Percentiles rank a stretch among this genome's conserved stretches.
These are phyloP conservation scores for Gastrolobium bilobum DNA, from an alignment of 306 rosid species.

Conservation along the genomic window DNA sequence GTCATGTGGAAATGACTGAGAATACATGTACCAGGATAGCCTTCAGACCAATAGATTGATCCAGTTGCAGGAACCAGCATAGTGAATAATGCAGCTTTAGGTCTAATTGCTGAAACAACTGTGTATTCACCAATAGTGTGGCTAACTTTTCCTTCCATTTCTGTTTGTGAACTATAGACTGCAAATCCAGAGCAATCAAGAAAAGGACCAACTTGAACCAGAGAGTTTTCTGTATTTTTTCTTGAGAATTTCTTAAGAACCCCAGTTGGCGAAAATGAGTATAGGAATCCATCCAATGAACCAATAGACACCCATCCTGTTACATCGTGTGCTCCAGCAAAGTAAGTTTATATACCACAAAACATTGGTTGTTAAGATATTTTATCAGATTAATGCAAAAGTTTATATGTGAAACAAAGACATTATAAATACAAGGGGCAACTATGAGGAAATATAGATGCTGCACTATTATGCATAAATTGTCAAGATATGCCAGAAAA, in stretches of 20 bases:
- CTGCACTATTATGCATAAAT: not conserved
- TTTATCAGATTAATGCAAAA: constrained; percentile 14
- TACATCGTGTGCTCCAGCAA: not conserved
- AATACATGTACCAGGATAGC: constrained; percentile 62
- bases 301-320: constrained; percentile 87
- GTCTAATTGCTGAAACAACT: constrained; percentile 66
- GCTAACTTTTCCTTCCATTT: constrained; percentile 77
- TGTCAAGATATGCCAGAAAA: not conserved
- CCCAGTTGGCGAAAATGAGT: constrained; percentile 81
- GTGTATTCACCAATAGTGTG: constrained; percentile 58
- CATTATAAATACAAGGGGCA: not conserved
- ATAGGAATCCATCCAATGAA: constrained; percentile 80
- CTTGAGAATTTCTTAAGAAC: constrained; percentile 73
- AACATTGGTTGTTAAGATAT: not conserved
- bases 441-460: constrained; percentile 6
- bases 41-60: constrained; percentile 76
- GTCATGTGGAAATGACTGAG: not conserved
- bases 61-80: constrained; percentile 82
- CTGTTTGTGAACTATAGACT: constrained; percentile 70
- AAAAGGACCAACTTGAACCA: constrained; percentile 69
- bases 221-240: constrained; percentile 51
- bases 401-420: not conserved
- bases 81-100: constrained; percentile 64
- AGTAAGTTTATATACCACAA: constrained; percentile 24
- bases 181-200: constrained; percentile 91